Evolutionary conservation across 495 filamentous ascomycete genomes (phyloP), one percentile per base, ranked within the genome.

Genomic region (Amorphotheca resinae): DNA sequence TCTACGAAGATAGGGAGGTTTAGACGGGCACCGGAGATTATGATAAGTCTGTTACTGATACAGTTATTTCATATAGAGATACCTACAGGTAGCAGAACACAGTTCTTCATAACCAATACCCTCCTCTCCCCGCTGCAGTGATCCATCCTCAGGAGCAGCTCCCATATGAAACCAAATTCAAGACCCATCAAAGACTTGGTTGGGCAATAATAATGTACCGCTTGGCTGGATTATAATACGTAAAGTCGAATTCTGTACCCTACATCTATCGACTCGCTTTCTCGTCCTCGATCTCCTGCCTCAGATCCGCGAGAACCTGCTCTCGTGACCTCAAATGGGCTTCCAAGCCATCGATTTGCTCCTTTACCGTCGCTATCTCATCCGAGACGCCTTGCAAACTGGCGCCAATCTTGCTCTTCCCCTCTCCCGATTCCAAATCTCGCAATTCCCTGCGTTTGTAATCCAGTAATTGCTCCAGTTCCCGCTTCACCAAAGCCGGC

Each of bases 401-500:
- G 66, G 26, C 66, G 53, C 67, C 82, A 56, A 53, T 64, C 69
- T 59, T 74, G 59, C 50, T 82, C 59, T 63, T 81, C 62, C 60
- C 74, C 46, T 76, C 75, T 54, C 84, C 87, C 72, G 84, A 85
- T 73, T 89, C 75, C 62, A 72, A 36, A 66, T 93, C 63, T 23
- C 76, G 53, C 53, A 84, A 58, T 58, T 77, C 73, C 44, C 71
- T 61, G 40, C 82, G 62, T 66, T 87, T 87, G 55, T 81, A 84
- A 46, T 87, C 82, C 46, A 98, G 61, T 57, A 98, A 64, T 65
- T 89, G 80, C 60, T 95, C 86, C 33, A 94, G 66, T 65, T 98
- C 91, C 45, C 89, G 68, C 70, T 95, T 95, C 41, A 95, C 84
- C 12, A 98, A 64, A 43, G 86, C 84, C 3, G 86, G 81, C 54